Base-by-base conservation (phyloP, 2,329 filamentous ascomycete genomes). In the Paraphaeosphaeria sporulosa region DNA sequence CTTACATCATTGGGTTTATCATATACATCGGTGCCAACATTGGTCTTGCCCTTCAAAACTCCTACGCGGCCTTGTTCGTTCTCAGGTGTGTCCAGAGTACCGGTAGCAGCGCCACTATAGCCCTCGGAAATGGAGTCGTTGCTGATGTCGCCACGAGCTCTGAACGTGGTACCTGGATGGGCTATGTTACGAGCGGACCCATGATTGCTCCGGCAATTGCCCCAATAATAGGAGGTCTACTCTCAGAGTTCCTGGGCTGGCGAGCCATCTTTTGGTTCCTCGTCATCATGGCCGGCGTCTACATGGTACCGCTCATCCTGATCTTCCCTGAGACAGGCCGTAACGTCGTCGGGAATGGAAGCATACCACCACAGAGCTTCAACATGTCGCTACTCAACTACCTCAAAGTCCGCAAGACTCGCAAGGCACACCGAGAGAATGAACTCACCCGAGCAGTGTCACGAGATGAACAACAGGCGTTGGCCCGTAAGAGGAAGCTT, bases 121-220 rank as follows among this genome's bases (percentile, higher is more conserved):
- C 79, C 0, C 64, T 83, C 3, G 74, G 72, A 1, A 76, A 73
- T 32, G 80, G 77, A 0, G 75, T 81, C 1, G 75, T 79, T 3
- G 77, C 76, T 5, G 81, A 83, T 58, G 68, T 81, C 43, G 71
- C 76, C 4, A 81, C 79, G 6, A 69, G 72, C 43, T 73, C 72
- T 1, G 79, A 82, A 54, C 66, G 81, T 42, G 80, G 80, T 1
- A 69, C 68, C 4, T 82, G 77, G 59, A 80, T 83, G 71, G 81
- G 79, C 4, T 77, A 88, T 54, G 85, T 90, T 2, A 84, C 85
- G 15, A 82, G 85, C 0, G 87, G 89, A 2, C 63, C 67, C 6
- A 71, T 71, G 69, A 58, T 72, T 19, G 68, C 66, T 15, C 67
- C 69, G 5, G 64, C 67, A 1, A 25, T 69, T 4, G 69, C 60